Evolutionary conservation across 768 basidiomycete species (phyloP), one percentile per base, ranked within the genome.

Genomic region (Psilocybe tampanensis): DNA sequence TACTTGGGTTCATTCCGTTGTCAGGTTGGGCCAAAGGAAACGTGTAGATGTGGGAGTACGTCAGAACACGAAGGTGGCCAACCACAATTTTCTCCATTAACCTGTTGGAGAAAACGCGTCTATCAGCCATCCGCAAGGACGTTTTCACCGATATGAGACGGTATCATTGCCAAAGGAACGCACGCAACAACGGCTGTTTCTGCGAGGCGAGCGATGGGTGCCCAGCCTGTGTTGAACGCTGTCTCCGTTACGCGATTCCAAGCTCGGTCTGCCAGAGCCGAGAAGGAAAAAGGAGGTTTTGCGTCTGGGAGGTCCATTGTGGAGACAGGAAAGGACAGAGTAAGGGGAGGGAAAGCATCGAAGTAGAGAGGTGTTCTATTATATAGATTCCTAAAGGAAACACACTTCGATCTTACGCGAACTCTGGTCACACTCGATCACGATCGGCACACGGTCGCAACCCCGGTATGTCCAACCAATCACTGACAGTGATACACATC

Each of bases 41-140:
- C 15, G 65, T 63, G 60, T 82, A 82, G 41, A 78, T 76, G 44
- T 76, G 73, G 4, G 71, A 67, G 47, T 70, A 68, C 0, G 84
- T 83, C 44, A 80, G 61, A 12, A 85, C 75, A 32, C 73, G 70
- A 21, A 85, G 73, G n/a, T 79, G 72, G 17, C 85, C 83, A n/a
- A 70, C 55, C 8, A 71, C 64, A 41, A 85, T 80, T 23, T 73
- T 79, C 45, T 74, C 69, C 74, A 81, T 78, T 8, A 80, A 57
- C 41, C 80, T 80, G 45, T 18, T 41, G 24, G 12, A 11, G 39
- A 6, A n/a, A n/a, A 55, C 44, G 44, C 21, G 47, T 52, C 23
- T 17, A 34, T 52, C 18, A 36, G 59, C 24, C 15, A 29, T n/a
- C 29, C 4, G 29, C 4, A 9, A 29, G 29, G 5, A 29, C 4